These are phyloP conservation scores for Huntiella bhutanensis DNA, from an alignment of 2,329 filamentous ascomycete species.

Conservation along the genomic window DNA sequence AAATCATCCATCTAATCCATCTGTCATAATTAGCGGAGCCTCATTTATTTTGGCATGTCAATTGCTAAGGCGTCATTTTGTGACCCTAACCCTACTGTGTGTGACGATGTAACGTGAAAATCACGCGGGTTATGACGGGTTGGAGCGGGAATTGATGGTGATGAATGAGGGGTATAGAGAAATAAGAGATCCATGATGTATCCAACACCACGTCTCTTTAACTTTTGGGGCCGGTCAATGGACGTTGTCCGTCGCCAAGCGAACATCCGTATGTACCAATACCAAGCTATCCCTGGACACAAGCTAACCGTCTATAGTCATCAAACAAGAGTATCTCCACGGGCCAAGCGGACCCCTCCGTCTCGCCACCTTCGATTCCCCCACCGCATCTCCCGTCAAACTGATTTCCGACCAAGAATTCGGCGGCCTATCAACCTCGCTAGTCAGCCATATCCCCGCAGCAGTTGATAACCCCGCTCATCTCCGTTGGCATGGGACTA, in stretches of 20 bases:
- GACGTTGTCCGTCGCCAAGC: slow-evolving; percentile 41
- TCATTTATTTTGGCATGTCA: too few species aligned
- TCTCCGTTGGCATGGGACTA: slow-evolving; percentile 67
- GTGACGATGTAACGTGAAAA: neutral
- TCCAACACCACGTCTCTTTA: slow-evolving; percentile 18
- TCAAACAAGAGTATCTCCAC: slow-evolving; percentile 51
- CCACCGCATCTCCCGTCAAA: slow-evolving; percentile 32
- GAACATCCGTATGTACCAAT: slow-evolving; percentile 28
- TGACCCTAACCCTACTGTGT: too few species aligned
- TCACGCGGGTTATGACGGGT: slow-evolving; percentile 13
- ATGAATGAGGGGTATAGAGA: too few species aligned
- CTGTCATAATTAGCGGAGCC: too few species aligned
- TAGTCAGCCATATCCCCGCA: slow-evolving; percentile 41
- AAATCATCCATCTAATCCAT: too few species aligned
- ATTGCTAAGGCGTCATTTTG: too few species aligned
- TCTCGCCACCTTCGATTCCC: slow-evolving; percentile 42
- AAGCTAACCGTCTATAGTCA: slow-evolving; percentile 25
- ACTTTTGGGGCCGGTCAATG: slow-evolving; percentile 37
- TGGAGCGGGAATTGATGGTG: too few species aligned
- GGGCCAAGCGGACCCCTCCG: slow-evolving; percentile 42
- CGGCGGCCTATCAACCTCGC: slow-evolving; percentile 62
- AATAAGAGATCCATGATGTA: too few species aligned
- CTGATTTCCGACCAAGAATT: slow-evolving; percentile 75
- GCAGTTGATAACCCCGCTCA: slow-evolving; percentile 23
- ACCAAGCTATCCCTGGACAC: neutral